Base-by-base conservation (phyloP, 495 filamentous ascomycete genomes). In the Parachaetomium inaequale region DNA sequence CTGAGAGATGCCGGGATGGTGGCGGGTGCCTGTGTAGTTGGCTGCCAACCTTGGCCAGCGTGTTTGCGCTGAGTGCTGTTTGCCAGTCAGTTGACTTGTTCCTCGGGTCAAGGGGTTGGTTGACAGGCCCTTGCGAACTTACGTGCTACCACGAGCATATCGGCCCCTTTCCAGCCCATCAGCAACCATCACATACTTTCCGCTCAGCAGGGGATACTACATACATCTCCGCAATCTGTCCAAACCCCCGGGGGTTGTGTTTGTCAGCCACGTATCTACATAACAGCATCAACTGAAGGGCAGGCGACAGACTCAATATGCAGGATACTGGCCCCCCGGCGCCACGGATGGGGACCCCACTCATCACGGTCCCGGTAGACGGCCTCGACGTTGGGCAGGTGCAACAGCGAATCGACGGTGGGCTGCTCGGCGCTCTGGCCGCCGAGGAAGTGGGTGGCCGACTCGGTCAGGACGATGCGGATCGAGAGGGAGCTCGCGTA, bases 351-450 rank as follows among this genome's bases (percentile, higher is more conserved):
- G 10, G 74, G 70, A 7, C 71, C 72, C 91, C 91, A 94, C 72
- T 96, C 93, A 63, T 93, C 91, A 23, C 83, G 83, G 71, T 96
- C 90, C 1, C 76, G 73, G 70, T 91, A 90, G 28, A 94, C 80
- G 43, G 76, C 86, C 17, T 92, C 91, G 19, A 95, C 88, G 60
- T 86, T 61, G 72, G 77, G 56, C 80, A 75, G 23, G 64, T 63
- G 49, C 56, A 69, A 46, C 7, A 93, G 74, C 0, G 78, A 70
- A 2, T 81, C 73, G 0, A 89, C 63, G 12, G 74, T 68, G 10
- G 91, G 89, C 68, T 95, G 90, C 66, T 94, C 88, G 17, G 64
- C 59, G 47, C 81, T 82, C 68, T 93, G 89, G 42, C 84, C 87
- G 17, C 52, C 59, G 17, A 96, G 83, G 71, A 96, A 96, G 6